Base-by-base conservation (phyloP, 179 eudicot species). In the Spinacia oleracea region DNA sequence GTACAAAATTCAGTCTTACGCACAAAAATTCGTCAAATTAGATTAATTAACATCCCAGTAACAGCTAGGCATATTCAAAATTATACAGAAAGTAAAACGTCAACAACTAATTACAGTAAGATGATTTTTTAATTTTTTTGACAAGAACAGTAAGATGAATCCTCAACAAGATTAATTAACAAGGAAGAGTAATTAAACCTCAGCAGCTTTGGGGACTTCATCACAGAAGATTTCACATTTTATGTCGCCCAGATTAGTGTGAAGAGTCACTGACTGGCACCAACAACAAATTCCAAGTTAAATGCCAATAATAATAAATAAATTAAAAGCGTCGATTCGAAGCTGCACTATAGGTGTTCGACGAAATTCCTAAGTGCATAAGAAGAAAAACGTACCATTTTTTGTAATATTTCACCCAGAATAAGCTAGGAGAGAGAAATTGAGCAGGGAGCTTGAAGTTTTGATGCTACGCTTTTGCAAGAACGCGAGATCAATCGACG, bases 201-300 rank as follows among this genome's bases (percentile, higher is more conserved):
- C 97, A 38, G 97, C 90, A 56, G 92, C 83, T 89, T 82, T 90
- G 48, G 97, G 93, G 46, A 88, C 93, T 82, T 91, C 93, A 75
- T 91, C 97, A 70, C 97, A 91, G 67, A 87, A 84, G 77, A 91
- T 85, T 81, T 91, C 97, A 87, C 97, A 91, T 82, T 91, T 91
- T 73, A 91, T 91, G 78, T 91, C 97, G 50, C 97, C 97, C 23
- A 91, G 86, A 84, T 91, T 91, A 25, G 97, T 91, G 79, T 91
- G 97, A 34, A 91, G 88, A 14, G 97, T 91, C 76, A 91, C 93
- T 20, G 97, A 83, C 97, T 91, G 87, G 67, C 32, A 71, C 1
- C 27, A 58, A 50, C 5, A 25, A 66, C 51, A 35, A 31, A 31
- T 8, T 9, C 18, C 9, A 32, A 32, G 3, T 72, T 20, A 20